Conservation (phyloP, 148 eudicot species). For the Spergularia bocconei region DNA sequence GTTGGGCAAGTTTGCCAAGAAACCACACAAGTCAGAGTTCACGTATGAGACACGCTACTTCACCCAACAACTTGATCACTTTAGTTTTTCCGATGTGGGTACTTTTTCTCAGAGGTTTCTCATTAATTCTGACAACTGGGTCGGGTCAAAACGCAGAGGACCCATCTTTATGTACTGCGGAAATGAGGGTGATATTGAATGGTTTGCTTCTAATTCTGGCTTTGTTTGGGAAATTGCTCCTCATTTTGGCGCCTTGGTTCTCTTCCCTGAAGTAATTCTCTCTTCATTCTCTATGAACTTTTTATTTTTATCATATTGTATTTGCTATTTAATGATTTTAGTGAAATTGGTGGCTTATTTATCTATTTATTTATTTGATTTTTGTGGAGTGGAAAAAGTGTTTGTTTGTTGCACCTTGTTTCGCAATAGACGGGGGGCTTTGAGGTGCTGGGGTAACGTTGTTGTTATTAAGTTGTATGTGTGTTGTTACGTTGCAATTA, state of each 20-base stretch:
- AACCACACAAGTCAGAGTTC: conserved; percentile 32
- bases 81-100: conserved; percentile 58
- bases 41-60: conserved; percentile 56
- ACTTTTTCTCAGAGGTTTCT: conserved; percentile 56
- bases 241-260: conserved; percentile 66
- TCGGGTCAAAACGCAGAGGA: conserved; percentile 45
- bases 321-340: background rate
- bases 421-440: too few relatives aligned
- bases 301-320: background rate
- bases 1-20: conserved; percentile 35
- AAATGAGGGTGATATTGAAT: conserved; percentile 81
- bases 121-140: conserved; percentile 60
- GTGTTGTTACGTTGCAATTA: too few relatives aligned
- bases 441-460: too few relatives aligned
- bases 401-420: too few relatives aligned
- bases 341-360: too few relatives aligned
- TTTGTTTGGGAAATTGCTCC: conserved; percentile 85
- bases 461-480: too few relatives aligned
- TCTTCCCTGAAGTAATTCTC: conserved; percentile 69
- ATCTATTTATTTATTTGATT: too few relatives aligned
- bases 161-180: conserved; percentile 91
- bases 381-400: too few relatives aligned
- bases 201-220: conserved; percentile 84
- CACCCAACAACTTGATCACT: conserved; percentile 69
- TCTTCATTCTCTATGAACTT: background rate